These are phyloP conservation scores for Saccharomycopsis sp. DNA, from an alignment of 805 yeast species.

Conservation along the genomic window DNA sequence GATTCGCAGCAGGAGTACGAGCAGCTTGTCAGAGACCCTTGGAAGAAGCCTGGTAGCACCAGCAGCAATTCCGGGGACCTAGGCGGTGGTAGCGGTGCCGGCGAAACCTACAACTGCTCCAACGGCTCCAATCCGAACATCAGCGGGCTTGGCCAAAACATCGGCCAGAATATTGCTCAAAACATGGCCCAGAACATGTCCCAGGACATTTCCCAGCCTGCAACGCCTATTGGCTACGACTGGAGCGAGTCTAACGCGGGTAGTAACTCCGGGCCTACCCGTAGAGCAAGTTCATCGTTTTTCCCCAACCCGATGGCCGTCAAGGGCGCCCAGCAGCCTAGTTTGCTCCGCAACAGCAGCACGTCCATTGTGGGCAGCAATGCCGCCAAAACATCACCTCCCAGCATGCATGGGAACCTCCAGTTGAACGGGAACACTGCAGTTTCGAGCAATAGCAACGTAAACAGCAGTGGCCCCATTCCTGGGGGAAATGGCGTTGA, in stretches of 20 bases:
- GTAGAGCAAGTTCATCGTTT: constrained; percentile 27
- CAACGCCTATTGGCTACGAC: constrained; percentile 23
- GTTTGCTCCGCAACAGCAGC: background rate
- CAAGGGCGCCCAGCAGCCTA: background rate
- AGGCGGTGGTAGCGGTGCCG: too few species aligned
- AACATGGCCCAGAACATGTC: too few species aligned
- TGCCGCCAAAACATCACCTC: constrained; percentile 26
- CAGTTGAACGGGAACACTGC: constrained; percentile 21
- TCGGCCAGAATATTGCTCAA: too few species aligned
- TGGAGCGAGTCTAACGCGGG: constrained; percentile 37
- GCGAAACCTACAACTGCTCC: constrained; percentile 21
- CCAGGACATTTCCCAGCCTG: constrained; percentile 18
- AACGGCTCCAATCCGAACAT: constrained; percentile 32
- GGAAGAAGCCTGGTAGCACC: constrained; percentile 7
- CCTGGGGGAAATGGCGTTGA: constrained; percentile 33
- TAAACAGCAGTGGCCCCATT: constrained; percentile 14
- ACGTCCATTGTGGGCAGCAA: constrained; percentile 1
- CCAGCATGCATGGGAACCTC: constrained; percentile 32
- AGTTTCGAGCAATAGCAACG: constrained; percentile 28
- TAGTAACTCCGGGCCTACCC: constrained; percentile 27
- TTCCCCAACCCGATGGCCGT: constrained; percentile 21
- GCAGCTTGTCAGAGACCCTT: constrained; percentile 36
- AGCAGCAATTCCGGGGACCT: background rate
- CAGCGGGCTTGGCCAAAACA: constrained; percentile 35
- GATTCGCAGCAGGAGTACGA: constrained; percentile 43